Conservation (phyloP, 2,329 filamentous ascomycete species). For the Cladobotryum mycophilum region DNA sequence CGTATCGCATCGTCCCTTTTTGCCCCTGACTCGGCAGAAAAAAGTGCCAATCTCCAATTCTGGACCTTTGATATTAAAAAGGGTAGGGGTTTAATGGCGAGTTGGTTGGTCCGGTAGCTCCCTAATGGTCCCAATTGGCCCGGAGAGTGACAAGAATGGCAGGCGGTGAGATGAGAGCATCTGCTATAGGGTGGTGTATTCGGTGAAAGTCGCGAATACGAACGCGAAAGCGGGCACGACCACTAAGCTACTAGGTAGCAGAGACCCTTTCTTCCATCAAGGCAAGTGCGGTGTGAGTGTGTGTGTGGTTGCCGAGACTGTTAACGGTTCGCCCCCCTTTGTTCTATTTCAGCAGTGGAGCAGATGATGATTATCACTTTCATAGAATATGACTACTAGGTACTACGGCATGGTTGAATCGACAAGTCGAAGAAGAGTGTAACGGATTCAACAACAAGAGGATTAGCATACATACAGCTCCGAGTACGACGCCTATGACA, state of each 20-base stretch:
- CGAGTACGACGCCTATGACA: too few relatives aligned
- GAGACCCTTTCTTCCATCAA: conserved; percentile 1
- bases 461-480: too few relatives aligned
- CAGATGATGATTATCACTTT: too few relatives aligned
- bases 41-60: conserved; percentile 9
- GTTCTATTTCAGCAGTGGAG: too few relatives aligned
- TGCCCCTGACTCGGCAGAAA: conserved; percentile 7
- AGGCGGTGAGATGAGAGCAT: conserved; percentile 6
- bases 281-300: neutral
- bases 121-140: neutral
- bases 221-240: conserved; percentile 16
- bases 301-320: neutral
- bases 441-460: too few relatives aligned
- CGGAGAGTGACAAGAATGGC: conserved; percentile 8
- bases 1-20: conserved; percentile 1
- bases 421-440: too few relatives aligned
- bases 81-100: conserved; percentile 1
- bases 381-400: too few relatives aligned
- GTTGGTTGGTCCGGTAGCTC: conserved; percentile 6
- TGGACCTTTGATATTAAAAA: conserved; percentile 8
- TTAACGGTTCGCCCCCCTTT: too few relatives aligned
- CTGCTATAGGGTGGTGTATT: conserved; percentile 11
- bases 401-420: too few relatives aligned
- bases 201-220: conserved; percentile 21
- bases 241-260: neutral